These are phyloP conservation scores for Raffaelea arxii DNA, from an alignment of 2,329 filamentous ascomycete species.

Conservation along the genomic window DNA sequence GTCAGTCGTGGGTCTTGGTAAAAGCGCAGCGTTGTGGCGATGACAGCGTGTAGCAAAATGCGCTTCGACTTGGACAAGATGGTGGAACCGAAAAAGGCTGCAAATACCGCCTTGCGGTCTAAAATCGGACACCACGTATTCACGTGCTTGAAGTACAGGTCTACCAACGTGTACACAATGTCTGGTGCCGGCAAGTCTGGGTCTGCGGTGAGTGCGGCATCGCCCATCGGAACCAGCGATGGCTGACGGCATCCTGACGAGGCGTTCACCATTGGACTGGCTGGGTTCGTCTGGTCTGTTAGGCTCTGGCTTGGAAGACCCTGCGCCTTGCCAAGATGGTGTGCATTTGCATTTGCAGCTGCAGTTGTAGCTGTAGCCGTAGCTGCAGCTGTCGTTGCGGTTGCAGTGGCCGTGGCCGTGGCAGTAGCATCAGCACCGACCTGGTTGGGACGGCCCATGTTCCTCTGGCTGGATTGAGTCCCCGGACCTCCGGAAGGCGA, in stretches of 20 bases:
- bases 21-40: constrained; percentile 77
- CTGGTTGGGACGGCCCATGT: background rate
- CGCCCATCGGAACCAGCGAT: constrained; percentile 22
- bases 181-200: constrained; percentile 67
- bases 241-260: too few species aligned
- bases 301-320: too few species aligned
- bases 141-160: constrained; percentile 71
- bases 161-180: constrained; percentile 60
- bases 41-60: constrained; percentile 76
- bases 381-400: constrained; percentile 30
- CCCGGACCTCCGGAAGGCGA: too few species aligned
- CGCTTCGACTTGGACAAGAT: constrained; percentile 71
- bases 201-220: constrained; percentile 40
- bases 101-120: constrained; percentile 71
- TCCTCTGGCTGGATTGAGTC: constrained; percentile 15
- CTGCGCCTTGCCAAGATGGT: too few species aligned
- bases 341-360: constrained; percentile 41
- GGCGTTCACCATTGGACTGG: too few species aligned
- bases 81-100: constrained; percentile 69
- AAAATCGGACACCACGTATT: constrained; percentile 84
- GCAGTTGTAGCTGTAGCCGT: constrained; percentile 39
- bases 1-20: constrained; percentile 68
- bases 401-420: background rate
- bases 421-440: constrained; percentile 3
- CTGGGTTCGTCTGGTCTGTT: too few species aligned